Conservation (phyloP, 306 rosid species). For the Hippophae gyantsensis region DNA sequence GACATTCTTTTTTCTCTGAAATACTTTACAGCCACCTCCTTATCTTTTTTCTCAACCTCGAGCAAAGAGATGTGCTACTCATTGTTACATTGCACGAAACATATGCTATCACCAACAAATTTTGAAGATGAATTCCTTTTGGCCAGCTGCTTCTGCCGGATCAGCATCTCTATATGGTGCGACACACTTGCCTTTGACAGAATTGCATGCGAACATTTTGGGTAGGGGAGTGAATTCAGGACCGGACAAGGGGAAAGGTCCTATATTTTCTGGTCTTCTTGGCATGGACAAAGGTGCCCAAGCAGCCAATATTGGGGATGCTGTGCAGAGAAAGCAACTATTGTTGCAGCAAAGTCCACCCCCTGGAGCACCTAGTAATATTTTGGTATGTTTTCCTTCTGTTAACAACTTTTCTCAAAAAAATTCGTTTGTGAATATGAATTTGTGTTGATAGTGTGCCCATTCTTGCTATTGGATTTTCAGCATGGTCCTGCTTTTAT, state of each 20-base stretch:
- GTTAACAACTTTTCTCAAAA: neutral
- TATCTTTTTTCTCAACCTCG: conserved; percentile 69
- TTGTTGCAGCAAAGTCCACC: too few species aligned
- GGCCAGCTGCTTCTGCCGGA: conserved; percentile 80
- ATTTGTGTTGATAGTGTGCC: neutral
- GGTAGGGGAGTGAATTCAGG: conserved; percentile 38
- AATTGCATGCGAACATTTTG: conserved; percentile 47
- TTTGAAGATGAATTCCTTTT: conserved; percentile 77
- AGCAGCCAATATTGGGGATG: too few species aligned
- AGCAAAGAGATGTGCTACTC: conserved; percentile 88
- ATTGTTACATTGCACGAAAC: conserved; percentile 80
- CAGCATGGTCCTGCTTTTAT: conserved; percentile 93
- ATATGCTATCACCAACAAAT: conserved; percentile 67
- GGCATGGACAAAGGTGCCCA: too few species aligned
- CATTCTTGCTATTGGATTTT: conserved; percentile 6
- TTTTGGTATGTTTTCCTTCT: conserved; percentile 15
- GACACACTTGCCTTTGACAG: conserved; percentile 58
- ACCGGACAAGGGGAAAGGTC: conserved; percentile 66
- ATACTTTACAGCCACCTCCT: conserved; percentile 49
- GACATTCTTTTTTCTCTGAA: neutral
- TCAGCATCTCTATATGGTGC: conserved; percentile 67
- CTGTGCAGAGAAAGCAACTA: too few species aligned
- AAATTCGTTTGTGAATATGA: neutral
- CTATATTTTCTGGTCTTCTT: conserved; percentile 38
- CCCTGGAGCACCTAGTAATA: too few species aligned